Evolutionary conservation across 495 filamentous ascomycete genomes (phyloP).

Genomic region (Antarctomyces pellizariae): DNA sequence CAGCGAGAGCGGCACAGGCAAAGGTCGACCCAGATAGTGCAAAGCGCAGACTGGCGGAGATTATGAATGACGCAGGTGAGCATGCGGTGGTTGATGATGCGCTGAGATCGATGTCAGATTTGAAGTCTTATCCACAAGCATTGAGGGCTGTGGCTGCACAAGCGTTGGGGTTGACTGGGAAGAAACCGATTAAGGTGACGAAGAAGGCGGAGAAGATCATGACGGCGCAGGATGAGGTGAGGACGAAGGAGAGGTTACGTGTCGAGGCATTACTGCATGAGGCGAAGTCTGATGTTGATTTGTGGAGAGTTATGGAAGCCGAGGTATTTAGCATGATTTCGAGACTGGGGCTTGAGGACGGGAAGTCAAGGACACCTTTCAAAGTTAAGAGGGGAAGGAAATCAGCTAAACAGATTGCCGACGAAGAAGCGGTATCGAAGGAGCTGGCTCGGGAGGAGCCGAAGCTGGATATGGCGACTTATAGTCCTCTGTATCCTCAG

Average conservation of each 20-base stretch:
- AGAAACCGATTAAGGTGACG: too few relatives aligned
- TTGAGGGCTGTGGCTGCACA: slow-evolving; percentile 8
- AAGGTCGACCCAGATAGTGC: too few relatives aligned
- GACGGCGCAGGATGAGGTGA: too few relatives aligned
- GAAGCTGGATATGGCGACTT: slow-evolving; percentile 14
- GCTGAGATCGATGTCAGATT: slow-evolving; percentile 11
- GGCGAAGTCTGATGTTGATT: slow-evolving; percentile 34
- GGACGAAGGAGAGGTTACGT: too few relatives aligned
- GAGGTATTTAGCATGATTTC: slow-evolving; percentile 42
- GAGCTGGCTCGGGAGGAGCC: slow-evolving; percentile 1
- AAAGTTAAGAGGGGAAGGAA: slow-evolving; percentile 4
- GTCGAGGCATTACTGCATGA: slow-evolving; percentile 24
- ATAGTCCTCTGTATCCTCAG: slow-evolving; percentile 42
- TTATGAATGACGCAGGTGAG: too few relatives aligned
- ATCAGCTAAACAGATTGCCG: slow-evolving; percentile 3
- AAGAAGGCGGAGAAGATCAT: slow-evolving; percentile 1
- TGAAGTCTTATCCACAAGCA: slow-evolving; percentile 9
- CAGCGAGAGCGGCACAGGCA: too few relatives aligned
- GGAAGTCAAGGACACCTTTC: slow-evolving; percentile 6
- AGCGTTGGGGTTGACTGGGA: slow-evolving; percentile 11
- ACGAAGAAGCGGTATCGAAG: slow-evolving; percentile 4
- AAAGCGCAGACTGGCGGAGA: too few relatives aligned
- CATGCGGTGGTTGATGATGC: slow-evolving; percentile 3
- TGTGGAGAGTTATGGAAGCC: slow-evolving; percentile 48
- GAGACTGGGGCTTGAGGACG: slow-evolving; percentile 16